A percentile compares a stretch with the other conserved stretches of the same genome.
phyloP scores from a whole-genome alignment of 1,284 basidiomycete species.

The Takashimella tepidaria region DNA sequence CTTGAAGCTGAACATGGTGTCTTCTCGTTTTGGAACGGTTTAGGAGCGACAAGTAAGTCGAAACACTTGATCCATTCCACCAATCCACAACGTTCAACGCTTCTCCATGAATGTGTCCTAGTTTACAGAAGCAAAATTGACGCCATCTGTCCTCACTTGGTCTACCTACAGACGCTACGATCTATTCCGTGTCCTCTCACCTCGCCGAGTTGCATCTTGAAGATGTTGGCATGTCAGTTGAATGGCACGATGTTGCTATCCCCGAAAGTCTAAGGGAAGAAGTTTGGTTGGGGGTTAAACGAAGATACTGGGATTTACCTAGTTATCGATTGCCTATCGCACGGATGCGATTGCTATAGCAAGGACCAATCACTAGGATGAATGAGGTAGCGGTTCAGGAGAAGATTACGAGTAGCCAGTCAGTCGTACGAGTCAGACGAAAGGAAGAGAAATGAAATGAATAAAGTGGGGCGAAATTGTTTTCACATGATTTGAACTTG shows the following conservation, averaged over 20 bases:
- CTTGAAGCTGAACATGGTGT: slow-evolving; percentile 68
- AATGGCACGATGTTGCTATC: slow-evolving; percentile 46
- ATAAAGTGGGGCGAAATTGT: no score
- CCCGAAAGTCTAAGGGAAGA: slow-evolving; percentile 43
- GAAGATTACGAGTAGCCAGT: no score
- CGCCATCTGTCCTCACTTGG: background rate
- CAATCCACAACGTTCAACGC: no score
- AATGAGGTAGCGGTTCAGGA: no score
- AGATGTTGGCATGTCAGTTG: slow-evolving; percentile 60
- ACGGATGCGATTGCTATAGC: slow-evolving; percentile 27
- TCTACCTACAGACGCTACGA: slow-evolving; percentile 62
- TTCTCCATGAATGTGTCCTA: no score
- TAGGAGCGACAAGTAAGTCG: slow-evolving; percentile 81
- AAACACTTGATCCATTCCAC: background rate
- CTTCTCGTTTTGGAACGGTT: slow-evolving; percentile 96
- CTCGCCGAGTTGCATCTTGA: slow-evolving; percentile 80
- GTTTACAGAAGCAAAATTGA: background rate
- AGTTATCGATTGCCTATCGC: slow-evolving; percentile 45
- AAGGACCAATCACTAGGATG: no score
- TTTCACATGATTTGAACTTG: no score
- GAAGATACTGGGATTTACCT: slow-evolving; percentile 48
- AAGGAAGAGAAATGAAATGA: no score
- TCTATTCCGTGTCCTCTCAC: slow-evolving; percentile 88
- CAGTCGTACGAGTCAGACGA: no score
- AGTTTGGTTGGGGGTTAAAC: slow-evolving; percentile 47